phyloP scores from a whole-genome alignment of 495 filamentous ascomycete species.

The Penicillium diatomitis region DNA sequence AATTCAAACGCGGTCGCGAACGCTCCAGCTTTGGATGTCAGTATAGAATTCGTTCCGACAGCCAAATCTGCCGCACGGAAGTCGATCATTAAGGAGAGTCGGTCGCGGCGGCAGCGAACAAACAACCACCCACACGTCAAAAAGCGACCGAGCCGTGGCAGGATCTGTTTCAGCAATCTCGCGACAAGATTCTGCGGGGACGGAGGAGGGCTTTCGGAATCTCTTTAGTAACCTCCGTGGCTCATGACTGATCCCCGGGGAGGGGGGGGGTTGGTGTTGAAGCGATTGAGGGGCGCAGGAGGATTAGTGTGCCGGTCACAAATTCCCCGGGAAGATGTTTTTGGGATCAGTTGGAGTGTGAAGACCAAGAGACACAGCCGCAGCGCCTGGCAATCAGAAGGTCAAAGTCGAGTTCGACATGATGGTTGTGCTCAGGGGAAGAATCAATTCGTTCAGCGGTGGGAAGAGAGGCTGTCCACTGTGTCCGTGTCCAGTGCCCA shows the following conservation, averaged over 20 bases:
- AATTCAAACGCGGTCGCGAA: constrained; percentile 40
- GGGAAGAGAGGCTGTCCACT: no score
- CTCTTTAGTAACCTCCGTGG: constrained; percentile 12
- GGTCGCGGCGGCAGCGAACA: constrained; percentile 1
- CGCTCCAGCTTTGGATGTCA: constrained; percentile 27
- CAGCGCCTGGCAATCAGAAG: no score
- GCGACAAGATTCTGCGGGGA: neutral
- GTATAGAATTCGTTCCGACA: constrained; percentile 24
- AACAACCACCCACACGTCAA: constrained; percentile 3
- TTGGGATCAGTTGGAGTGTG: no score
- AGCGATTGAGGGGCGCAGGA: constrained; percentile 12
- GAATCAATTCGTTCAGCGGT: no score
- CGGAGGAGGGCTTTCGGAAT: constrained; percentile 3
- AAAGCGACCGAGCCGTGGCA: neutral
- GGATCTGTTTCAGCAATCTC: no score
- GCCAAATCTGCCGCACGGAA: constrained; percentile 26
- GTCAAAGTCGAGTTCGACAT: no score
- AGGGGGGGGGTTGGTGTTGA: constrained; percentile 8
- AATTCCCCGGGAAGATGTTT: no score
- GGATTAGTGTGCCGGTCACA: constrained; percentile 8
- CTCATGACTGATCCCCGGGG: constrained; percentile 15
- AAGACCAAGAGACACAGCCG: no score
- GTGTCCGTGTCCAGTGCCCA: no score
- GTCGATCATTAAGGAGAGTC: constrained; percentile 27
- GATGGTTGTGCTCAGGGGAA: no score